Conservation (phyloP, 768 basidiomycete genomes). For the Hericium rajendrae region DNA sequence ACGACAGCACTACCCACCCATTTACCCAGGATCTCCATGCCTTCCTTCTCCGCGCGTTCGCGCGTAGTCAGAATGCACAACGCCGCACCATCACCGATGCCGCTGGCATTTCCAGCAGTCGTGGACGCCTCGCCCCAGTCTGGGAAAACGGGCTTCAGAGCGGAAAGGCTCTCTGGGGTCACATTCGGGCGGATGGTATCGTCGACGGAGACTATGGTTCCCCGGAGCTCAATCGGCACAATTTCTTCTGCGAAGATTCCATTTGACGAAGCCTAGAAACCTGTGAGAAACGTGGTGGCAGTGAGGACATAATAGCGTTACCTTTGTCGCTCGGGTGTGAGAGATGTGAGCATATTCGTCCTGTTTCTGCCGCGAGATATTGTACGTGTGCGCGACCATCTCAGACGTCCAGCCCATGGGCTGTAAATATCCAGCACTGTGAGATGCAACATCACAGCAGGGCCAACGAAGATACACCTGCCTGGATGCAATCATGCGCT, state of each 20-base stretch:
- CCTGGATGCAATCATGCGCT: constrained; percentile 73
- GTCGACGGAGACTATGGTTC: constrained; percentile 57
- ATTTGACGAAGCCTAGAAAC: constrained; percentile 43
- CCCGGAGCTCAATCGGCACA: constrained; percentile 71
- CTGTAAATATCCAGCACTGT: constrained; percentile 25
- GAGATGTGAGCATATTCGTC: constrained; percentile 87
- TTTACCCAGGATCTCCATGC: constrained; percentile 74
- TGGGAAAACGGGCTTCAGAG: constrained; percentile 82
- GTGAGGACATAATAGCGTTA: constrained; percentile 16
- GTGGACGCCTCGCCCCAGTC: constrained; percentile 63
- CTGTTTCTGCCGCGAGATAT: constrained; percentile 72
- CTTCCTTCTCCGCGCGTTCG: constrained; percentile 62
- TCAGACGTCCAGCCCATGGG: constrained; percentile 96
- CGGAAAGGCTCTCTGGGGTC: constrained; percentile 63
- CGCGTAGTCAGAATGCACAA: constrained; percentile 77
- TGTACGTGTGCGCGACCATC: constrained; percentile 74
- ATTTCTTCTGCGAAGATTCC: constrained; percentile 86
- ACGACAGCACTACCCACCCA: constrained; percentile 72
- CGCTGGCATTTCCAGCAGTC: constrained; percentile 81
- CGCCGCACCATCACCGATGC: constrained; percentile 89
- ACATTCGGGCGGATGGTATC: constrained; percentile 86
- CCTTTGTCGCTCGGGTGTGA: constrained; percentile 69
- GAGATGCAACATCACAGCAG: constrained; percentile 1
- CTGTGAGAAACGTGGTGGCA: too few species aligned
- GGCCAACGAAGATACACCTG: constrained; percentile 13